A percentile compares a stretch with the other conserved stretches of the same genome.
These are phyloP conservation scores for Grigorovia transvaalensis DNA, from an alignment of 805 yeast species.

Conservation along the genomic window DNA sequence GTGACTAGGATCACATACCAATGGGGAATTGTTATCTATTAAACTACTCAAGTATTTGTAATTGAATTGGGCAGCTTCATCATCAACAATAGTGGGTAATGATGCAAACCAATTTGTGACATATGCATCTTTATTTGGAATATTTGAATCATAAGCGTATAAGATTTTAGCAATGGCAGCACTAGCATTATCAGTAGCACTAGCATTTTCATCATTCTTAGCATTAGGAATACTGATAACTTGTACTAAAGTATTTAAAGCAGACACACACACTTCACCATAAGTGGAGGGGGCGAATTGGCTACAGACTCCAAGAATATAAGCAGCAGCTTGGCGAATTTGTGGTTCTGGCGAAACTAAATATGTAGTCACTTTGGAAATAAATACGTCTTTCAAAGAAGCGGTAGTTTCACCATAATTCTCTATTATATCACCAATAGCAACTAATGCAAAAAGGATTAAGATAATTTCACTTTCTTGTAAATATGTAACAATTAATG, in stretches of 20 bases:
- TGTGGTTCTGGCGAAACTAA: constrained; percentile 56
- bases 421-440: constrained; percentile 72
- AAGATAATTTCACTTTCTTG: constrained; percentile 58
- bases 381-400: constrained; percentile 53
- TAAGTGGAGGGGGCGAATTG: constrained; percentile 62
- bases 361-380: constrained; percentile 54
- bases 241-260: constrained; percentile 66
- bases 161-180: constrained; percentile 79
- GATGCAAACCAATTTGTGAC: constrained; percentile 69
- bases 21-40: constrained; percentile 55
- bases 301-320: constrained; percentile 77
- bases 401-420: constrained; percentile 61
- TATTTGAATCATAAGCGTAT: constrained; percentile 45
- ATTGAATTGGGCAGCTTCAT: constrained; percentile 78
- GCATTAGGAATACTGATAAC: constrained; percentile 71
- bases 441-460: constrained; percentile 68
- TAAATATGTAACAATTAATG: constrained; percentile 48
- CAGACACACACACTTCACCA: constrained; percentile 51
- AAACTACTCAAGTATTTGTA: constrained; percentile 67
- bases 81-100: constrained; percentile 75
- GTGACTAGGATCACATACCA: constrained; percentile 37
- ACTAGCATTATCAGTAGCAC: constrained; percentile 79
- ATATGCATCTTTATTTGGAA: constrained; percentile 54
- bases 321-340: constrained; percentile 80
- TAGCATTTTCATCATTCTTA: constrained; percentile 70